phyloP scores from a whole-genome alignment of 805 yeast genomes.

The Ogataea ramenticola region DNA sequence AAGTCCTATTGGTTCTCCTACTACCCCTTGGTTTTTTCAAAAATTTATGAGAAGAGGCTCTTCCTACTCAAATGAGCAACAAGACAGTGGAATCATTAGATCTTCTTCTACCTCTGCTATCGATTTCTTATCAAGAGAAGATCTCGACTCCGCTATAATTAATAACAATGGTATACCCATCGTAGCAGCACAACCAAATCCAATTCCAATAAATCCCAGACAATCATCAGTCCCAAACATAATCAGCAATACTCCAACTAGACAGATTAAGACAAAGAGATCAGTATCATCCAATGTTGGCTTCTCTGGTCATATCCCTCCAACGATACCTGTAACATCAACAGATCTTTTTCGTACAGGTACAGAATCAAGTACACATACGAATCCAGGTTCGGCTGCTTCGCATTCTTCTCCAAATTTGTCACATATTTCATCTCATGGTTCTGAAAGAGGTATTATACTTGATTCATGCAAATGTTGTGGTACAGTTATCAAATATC shows the following conservation, averaged over 20 bases:
- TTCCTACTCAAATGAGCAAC: background rate
- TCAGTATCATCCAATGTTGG: background rate
- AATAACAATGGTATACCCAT: constrained; percentile 2
- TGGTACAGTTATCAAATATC: constrained; percentile 35
- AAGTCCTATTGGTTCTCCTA: no score
- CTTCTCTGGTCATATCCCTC: background rate
- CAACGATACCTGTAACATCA: no score
- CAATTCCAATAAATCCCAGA: background rate
- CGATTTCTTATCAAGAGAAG: background rate
- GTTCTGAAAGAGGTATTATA: constrained; percentile 2
- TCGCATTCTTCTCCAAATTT: background rate
- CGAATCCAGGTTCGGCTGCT: no score
- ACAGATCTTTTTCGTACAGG: no score
- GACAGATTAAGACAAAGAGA: background rate
- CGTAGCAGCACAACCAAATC: no score
- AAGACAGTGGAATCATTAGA: background rate
- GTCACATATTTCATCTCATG: background rate
- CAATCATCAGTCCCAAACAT: background rate
- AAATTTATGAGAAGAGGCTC: background rate
- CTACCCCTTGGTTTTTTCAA: background rate
- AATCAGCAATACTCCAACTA: background rate
- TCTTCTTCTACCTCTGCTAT: background rate
- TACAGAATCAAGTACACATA: no score
- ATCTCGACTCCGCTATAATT: background rate
- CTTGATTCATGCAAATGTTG: constrained; percentile 37